A percentile compares a stretch with the other conserved stretches of the same genome.
Conservation (phyloP, 352 stramenopile genomes). For the Phytophthora pluvialis region DNA sequence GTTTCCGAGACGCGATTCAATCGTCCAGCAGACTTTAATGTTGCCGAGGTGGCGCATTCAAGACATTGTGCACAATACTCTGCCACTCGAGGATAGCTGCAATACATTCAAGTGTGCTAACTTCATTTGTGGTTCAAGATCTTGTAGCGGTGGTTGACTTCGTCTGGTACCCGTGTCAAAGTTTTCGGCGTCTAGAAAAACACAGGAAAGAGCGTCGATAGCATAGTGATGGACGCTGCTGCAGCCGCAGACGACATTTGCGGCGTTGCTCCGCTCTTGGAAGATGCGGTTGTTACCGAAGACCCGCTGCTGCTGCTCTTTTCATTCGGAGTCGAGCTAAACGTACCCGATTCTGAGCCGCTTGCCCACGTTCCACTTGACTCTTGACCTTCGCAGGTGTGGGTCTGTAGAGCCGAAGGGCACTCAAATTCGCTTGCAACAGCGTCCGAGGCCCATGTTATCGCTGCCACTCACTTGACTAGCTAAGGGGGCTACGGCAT, state of each 20-base stretch:
- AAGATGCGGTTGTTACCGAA: slow-evolving; percentile 7
- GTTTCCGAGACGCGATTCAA: slow-evolving; percentile 60
- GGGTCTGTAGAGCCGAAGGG: slow-evolving; percentile 25
- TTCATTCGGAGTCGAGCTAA: slow-evolving; percentile 1
- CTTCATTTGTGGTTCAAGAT: too few species aligned
- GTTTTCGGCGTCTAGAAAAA: slow-evolving; percentile 5
- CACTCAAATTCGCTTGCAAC: slow-evolving; percentile 26
- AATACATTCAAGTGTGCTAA: too few species aligned
- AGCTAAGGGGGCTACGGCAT: neutral
- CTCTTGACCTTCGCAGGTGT: slow-evolving; percentile 45
- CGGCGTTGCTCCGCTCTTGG: slow-evolving; percentile 11
- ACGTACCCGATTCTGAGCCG: slow-evolving; percentile 16
- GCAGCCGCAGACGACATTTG: slow-evolving; percentile 1
- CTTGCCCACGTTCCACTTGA: slow-evolving; percentile 53
- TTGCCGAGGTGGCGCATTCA: too few species aligned
- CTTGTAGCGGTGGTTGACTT: neutral
- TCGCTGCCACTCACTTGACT: neutral
- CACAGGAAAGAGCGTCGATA: slow-evolving; percentile 15
- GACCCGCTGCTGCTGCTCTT: slow-evolving; percentile 7
- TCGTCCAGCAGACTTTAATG: slow-evolving; percentile 38
- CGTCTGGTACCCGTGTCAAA: neutral
- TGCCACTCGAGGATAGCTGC: too few species aligned
- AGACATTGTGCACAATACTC: too few species aligned
- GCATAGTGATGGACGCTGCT: slow-evolving; percentile 9
- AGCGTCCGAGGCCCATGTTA: slow-evolving; percentile 40